phyloP scores from a whole-genome alignment of 148 eudicot species.

The Arbutus unedo region DNA sequence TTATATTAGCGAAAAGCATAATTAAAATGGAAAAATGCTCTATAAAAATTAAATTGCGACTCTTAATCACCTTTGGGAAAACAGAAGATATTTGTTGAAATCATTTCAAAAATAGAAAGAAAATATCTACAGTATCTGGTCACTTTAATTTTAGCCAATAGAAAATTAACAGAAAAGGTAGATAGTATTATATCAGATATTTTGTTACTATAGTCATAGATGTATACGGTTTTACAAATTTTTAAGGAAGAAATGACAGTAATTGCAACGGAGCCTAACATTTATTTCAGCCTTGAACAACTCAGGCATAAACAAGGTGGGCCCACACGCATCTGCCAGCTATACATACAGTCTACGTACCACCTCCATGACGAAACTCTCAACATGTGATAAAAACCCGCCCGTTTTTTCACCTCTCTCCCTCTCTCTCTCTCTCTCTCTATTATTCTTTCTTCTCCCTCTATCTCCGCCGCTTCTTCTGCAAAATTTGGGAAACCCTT shows the following conservation, averaged over 20 bases:
- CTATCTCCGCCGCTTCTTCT: slow-evolving; percentile 22
- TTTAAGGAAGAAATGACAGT: neutral
- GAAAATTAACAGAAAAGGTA: too few species aligned
- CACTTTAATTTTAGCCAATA: neutral
- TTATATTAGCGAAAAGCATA: too few species aligned
- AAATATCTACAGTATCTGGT: neutral
- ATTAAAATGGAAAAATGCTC: too few species aligned
- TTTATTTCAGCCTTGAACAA: neutral
- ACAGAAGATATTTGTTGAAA: too few species aligned
- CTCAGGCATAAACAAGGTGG: neutral
- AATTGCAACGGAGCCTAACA: neutral
- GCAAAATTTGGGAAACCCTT: neutral
- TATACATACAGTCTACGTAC: neutral
- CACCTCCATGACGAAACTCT: neutral
- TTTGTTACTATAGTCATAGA: neutral
- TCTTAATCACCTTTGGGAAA: too few species aligned
- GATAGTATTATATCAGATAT: neutral
- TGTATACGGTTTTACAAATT: neutral
- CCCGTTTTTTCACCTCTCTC: neutral
- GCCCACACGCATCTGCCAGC: neutral
- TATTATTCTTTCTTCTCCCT: neutral
- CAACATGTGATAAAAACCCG: neutral
- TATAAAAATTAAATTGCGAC: too few species aligned
- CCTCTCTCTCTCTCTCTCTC: neutral
- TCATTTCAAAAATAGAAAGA: neutral